Evolutionary conservation across 192 early-diverging fungal species (phyloP), one percentile per base, ranked within the genome.

Genomic region (Spizellomyces punctatus): DNA sequence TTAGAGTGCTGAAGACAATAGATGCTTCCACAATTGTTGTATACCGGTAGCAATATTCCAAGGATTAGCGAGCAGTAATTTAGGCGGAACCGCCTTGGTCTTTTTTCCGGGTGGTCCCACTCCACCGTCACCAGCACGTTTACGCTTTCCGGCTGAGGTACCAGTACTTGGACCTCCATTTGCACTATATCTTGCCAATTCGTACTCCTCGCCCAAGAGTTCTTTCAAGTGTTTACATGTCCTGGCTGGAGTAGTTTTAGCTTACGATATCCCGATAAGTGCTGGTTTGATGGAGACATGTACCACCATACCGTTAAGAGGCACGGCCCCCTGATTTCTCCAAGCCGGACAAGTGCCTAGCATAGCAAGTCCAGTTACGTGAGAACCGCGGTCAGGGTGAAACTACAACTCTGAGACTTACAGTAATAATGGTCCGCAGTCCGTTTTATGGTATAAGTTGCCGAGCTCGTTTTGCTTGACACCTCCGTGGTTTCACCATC

Each of bases 221-320:
- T 67, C 50, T 64, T 82, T 79, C 50, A 84, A 71, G 54, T 84
- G 82, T 61, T 79, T 81, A 64, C 82, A 84, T 4, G 72, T 73
- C 10, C 82, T 58, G 8, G 78, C 82, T 82, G n/a, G 21, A 27
- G 19, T 68, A 36, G 63, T 3, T 36, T 36, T 36, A 36, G 27
- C 27, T 3, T 36, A 36, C 27, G 27, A 36, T 3, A 36, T 3
- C 0, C 27, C 27, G 3, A 36, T 22, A 48, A 63, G 22, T 4
- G 27, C 2, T 14, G 8, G 14, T n/a, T 46, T 50, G 10, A 57
- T 46, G 17, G 5, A 7, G 5, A 7, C 7, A 8, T 6, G 16
- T 10, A 0, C 7, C 8, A 17, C 64, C 56, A 22, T 65, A 82
- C 80, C 79, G 63, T 81, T 69, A 43, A 81, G 67, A 19, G 82